Percentiles rank a stretch among this genome's conserved stretches.
Conservation (phyloP, 768 basidiomycete genomes). For the Boletales sp. region DNA sequence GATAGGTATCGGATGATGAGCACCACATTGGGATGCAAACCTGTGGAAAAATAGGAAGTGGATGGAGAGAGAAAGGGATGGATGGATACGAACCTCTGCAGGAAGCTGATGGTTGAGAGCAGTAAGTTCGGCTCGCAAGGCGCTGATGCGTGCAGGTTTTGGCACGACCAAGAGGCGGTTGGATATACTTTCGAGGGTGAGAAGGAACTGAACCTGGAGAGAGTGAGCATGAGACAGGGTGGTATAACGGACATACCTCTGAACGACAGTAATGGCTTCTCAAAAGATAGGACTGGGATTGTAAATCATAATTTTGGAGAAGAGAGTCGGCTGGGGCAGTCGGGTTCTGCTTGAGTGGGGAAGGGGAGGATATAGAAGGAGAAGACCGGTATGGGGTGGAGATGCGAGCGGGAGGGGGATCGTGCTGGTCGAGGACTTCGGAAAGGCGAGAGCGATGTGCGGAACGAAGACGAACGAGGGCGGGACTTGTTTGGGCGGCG, state of each 20-base stretch:
- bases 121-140: constrained; percentile 94
- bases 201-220: constrained; percentile 75
- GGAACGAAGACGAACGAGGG: constrained; percentile 57
- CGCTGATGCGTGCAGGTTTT: constrained; percentile 90
- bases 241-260: constrained; percentile 51
- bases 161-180: constrained; percentile 90
- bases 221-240: not conserved
- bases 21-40: constrained; percentile 91
- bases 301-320: constrained; percentile 62
- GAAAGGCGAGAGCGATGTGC: constrained; percentile 55
- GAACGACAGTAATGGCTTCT: constrained; percentile 86
- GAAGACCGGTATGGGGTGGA: constrained; percentile 65
- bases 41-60: constrained; percentile 34
- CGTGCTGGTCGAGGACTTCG: constrained; percentile 69
- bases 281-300: constrained; percentile 68
- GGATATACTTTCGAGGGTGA: constrained; percentile 87
- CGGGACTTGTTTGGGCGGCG: constrained; percentile 72
- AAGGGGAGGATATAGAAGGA: constrained; percentile 57
- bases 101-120: constrained; percentile 94
- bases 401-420: constrained; percentile 34
- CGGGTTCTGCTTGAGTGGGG: constrained; percentile 43
- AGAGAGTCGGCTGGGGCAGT: constrained; percentile 50
- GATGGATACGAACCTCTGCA: constrained; percentile 65
- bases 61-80: not conserved
- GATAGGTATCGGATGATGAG: constrained; percentile 59